phyloP scores from a whole-genome alignment of 306 rosid genomes.

The Cucumis hystrix region DNA sequence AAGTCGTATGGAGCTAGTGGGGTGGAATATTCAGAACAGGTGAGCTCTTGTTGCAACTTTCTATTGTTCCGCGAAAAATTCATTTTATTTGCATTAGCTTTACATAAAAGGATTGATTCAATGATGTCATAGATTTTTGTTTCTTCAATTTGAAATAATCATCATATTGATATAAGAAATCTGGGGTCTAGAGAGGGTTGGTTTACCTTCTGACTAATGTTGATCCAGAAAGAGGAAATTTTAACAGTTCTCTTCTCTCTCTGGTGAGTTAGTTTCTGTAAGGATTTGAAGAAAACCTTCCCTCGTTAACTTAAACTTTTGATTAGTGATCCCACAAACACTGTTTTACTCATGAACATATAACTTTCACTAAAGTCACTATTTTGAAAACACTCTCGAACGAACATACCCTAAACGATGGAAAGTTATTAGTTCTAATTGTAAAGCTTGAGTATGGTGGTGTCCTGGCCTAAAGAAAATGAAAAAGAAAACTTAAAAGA shows the following conservation, averaged over 20 bases:
- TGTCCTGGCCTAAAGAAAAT: neutral
- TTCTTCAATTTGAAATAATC: neutral
- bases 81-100: neutral
- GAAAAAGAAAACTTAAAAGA: neutral
- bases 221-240: too few relatives aligned
- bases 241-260: neutral
- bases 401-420: too few relatives aligned
- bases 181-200: neutral
- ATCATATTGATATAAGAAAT: neutral
- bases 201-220: neutral
- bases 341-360: too few relatives aligned
- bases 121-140: neutral
- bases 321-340: too few relatives aligned
- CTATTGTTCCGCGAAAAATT: neutral
- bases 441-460: neutral
- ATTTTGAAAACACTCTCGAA: too few relatives aligned
- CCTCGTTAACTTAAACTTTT: too few relatives aligned
- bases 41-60: conserved; percentile 11
- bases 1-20: conserved; percentile 84
- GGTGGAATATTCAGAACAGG: conserved; percentile 90
- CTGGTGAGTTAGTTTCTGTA: neutral
- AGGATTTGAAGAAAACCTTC: neutral
- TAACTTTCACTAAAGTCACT: too few relatives aligned
- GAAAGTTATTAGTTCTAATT: too few relatives aligned
- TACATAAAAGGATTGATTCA: neutral